Conservation (phyloP, 176 grass and related monocot genomes). For the Hyparrhenia diplandra region DNA sequence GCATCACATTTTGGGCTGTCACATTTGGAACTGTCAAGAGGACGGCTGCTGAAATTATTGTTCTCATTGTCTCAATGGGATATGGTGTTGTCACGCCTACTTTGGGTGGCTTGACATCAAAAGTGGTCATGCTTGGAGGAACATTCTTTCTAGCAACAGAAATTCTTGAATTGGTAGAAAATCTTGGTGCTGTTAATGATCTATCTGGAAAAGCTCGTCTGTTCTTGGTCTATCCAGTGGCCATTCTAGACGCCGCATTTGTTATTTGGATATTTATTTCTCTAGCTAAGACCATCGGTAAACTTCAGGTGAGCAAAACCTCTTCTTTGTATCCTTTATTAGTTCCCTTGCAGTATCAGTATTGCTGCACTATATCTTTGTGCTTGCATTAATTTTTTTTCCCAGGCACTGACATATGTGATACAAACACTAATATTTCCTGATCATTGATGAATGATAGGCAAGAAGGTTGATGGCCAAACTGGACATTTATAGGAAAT, state of each 20-base stretch:
- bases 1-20: conserved; percentile 98
- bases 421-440: conserved; percentile 10
- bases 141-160: conserved; percentile 97
- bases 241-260: conserved; percentile 92
- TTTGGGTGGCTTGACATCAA: conserved; percentile 89
- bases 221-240: conserved; percentile 95
- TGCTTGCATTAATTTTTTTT: background rate
- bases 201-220: conserved; percentile 91
- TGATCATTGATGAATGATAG: conserved; percentile 35
- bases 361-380: background rate
- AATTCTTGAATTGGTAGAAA: conserved; percentile 97
- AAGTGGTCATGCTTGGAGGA: conserved; percentile 91
- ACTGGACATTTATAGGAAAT: conserved; percentile 96
- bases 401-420: background rate
- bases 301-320: conserved; percentile 68
- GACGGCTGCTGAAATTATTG: conserved; percentile 77
- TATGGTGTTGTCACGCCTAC: conserved; percentile 94
- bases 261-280: conserved; percentile 98
- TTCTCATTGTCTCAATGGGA: conserved; percentile 93
- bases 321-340: background rate
- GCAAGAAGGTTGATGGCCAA: conserved; percentile 84
- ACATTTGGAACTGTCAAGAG: conserved; percentile 90
- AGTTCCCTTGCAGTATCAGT: background rate
- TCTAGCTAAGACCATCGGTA: conserved; percentile 78
- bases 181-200: conserved; percentile 95